Conservation (phyloP, 192 early-diverging fungal genomes). For the Coemansia sp. region DNA sequence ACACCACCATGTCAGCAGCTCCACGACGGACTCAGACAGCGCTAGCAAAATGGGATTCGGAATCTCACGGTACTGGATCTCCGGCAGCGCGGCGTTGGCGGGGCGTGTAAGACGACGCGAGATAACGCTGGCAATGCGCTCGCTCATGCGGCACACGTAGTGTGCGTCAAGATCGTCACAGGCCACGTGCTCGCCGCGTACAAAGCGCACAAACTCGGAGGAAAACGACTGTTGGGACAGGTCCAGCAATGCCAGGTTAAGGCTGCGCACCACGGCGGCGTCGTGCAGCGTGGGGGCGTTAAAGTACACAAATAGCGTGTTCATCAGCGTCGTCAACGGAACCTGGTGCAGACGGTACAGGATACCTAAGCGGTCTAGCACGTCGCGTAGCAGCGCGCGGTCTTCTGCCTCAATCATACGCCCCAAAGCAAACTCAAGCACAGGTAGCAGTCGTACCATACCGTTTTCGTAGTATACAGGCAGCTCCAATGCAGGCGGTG, state of each 20-base stretch:
- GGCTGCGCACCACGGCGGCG: conserved; percentile 55
- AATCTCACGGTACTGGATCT: conserved; percentile 53
- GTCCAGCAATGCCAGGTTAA: conserved; percentile 61
- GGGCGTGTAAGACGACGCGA: conserved; percentile 33
- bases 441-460: conserved; percentile 64
- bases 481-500: conserved; percentile 60
- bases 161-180: conserved; percentile 21
- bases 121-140: conserved; percentile 30
- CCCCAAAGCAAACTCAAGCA: conserved; percentile 65
- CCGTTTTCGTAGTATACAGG: conserved; percentile 71
- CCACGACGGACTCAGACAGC: conserved; percentile 44
- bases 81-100: conserved; percentile 34
- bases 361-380: conserved; percentile 64
- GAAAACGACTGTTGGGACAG: conserved; percentile 55
- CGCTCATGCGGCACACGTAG: conserved; percentile 44
- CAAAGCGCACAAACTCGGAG: conserved; percentile 47
- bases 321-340: conserved; percentile 67
- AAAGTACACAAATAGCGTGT: conserved; percentile 67
- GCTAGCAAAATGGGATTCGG: conserved; percentile 48
- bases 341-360: conserved; percentile 65
- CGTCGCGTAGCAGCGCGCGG: conserved; percentile 57
- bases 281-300: conserved; percentile 63
- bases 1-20: conserved; percentile 57
- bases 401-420: conserved; percentile 68
- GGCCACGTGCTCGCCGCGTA: conserved; percentile 25